Conservation (phyloP, 345 rosid species). For the Euphorbia pulcherrima region DNA sequence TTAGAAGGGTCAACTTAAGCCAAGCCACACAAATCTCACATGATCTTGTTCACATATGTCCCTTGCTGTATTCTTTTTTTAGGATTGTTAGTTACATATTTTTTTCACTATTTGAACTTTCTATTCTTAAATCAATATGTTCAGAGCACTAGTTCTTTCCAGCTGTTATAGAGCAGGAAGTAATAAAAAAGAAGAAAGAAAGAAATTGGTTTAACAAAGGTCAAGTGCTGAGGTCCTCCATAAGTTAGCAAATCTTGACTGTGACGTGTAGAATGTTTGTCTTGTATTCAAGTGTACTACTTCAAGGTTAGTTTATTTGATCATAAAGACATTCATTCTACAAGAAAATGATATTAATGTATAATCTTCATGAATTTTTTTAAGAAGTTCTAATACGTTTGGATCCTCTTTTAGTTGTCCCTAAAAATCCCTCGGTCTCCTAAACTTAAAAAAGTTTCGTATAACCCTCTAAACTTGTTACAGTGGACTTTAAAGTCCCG, state of each 20-base stretch:
- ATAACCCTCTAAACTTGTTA: no score
- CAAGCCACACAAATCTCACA: background rate
- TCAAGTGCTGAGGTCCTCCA: background rate
- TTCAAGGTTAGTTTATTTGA: no score
- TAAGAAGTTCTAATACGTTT: no score
- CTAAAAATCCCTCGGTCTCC: no score
- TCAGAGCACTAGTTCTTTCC: background rate
- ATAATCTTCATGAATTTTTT: no score
- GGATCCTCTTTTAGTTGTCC: no score
- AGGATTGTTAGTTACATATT: background rate
- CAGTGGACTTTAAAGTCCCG: no score
- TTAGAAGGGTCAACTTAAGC: background rate
- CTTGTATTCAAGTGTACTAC: no score
- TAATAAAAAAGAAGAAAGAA: background rate
- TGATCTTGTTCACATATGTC: background rate
- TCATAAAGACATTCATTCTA: no score
- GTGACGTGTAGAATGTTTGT: no score
- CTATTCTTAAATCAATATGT: background rate
- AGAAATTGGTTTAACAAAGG: background rate
- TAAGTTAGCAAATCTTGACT: background rate
- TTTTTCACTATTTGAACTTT: background rate
- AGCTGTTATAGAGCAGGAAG: background rate
- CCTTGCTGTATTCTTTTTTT: background rate
- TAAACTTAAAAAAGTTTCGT: no score
- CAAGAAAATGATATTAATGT: no score